phyloP scores from a whole-genome alignment of 2,329 filamentous ascomycete species.

The Zymoseptoria crescenta region DNA sequence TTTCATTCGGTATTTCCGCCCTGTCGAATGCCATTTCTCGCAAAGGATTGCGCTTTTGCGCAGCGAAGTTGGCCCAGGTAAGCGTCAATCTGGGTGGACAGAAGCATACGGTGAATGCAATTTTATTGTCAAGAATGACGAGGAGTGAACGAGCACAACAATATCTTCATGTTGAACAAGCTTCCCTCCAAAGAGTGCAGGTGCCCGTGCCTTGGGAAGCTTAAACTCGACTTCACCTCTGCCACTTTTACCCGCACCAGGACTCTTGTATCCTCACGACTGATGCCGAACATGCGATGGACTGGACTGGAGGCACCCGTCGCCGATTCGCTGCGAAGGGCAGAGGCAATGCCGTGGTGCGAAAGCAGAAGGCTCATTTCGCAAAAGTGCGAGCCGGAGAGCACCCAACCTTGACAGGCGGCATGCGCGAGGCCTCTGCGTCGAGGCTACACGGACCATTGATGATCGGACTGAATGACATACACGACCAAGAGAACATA shows the following conservation, averaged over 20 bases:
- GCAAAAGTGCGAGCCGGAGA: conserved; percentile 30
- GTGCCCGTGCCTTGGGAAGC: not conserved
- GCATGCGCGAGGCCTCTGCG: conserved; percentile 7
- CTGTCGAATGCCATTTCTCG: not conserved
- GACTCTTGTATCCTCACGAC: not conserved
- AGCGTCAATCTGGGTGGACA: not conserved
- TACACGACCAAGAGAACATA: not conserved
- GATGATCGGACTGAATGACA: not conserved
- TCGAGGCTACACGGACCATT: conserved; percentile 2
- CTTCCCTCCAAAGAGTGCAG: not conserved
- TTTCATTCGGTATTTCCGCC: too few species aligned
- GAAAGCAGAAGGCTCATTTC: conserved; percentile 42
- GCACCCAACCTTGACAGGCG: conserved; percentile 8
- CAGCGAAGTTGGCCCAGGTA: not conserved
- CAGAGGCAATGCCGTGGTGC: conserved; percentile 29
- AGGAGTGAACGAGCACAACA: not conserved
- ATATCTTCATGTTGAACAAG: not conserved
- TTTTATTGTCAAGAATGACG: not conserved
- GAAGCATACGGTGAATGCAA: not conserved
- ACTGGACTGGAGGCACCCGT: conserved; percentile 42
- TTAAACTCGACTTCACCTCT: not conserved
- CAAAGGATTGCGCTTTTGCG: not conserved
- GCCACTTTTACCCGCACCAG: not conserved
- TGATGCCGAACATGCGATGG: conserved; percentile 30
- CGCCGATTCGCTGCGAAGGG: conserved; percentile 24